Evolutionary conservation across 306 rosid genomes (phyloP), one percentile per base, ranked within the genome.

Genomic region (cucumber (Cucumis sativus)): DNA sequence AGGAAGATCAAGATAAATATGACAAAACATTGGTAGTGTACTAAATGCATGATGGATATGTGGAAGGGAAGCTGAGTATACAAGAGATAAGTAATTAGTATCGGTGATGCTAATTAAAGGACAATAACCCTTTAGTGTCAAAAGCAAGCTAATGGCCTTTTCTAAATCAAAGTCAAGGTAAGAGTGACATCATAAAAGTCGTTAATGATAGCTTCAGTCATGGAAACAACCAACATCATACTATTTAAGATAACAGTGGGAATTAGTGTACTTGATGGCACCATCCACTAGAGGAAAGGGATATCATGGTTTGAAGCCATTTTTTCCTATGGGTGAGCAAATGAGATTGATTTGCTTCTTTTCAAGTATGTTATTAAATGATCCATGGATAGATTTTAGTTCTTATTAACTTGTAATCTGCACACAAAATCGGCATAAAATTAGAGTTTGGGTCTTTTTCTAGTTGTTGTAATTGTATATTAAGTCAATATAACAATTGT

Each of bases 391-490:
- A 86, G 81, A 83, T 63, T 84, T 83, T 86, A 96, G 64, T 84
- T 96, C 99, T 88, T 23, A 0, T 88, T 95, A 59, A 92, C 90
- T 97, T 95, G 80, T 70, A 71, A 75, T 63, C 51, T 58, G 55
- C 69, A 84, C 60, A 68, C 21, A 39, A 65, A 65, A 20, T 75
- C 64, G 78, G 68, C 64, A 84, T 20, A 55, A 63, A 77, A 80
- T 67, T n/a, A 56, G 75, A 51, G 16, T 28, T 28, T 28, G 3
- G 30, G 30, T 18, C 39, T 17, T 33, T 57, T 35, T 57, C 40
- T 23, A 79, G 54, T 51, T 58, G 25, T 37, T 74, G 21, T 43
- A 28, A 17, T 43, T 45, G 39, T 52, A 18, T 21, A 54, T 77
- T 59, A 3, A 60, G 75, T 55, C 12, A 41, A 10, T 35, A 28